Evolutionary conservation across 768 basidiomycete species (phyloP).

Genomic region (Tulasnella sp.): DNA sequence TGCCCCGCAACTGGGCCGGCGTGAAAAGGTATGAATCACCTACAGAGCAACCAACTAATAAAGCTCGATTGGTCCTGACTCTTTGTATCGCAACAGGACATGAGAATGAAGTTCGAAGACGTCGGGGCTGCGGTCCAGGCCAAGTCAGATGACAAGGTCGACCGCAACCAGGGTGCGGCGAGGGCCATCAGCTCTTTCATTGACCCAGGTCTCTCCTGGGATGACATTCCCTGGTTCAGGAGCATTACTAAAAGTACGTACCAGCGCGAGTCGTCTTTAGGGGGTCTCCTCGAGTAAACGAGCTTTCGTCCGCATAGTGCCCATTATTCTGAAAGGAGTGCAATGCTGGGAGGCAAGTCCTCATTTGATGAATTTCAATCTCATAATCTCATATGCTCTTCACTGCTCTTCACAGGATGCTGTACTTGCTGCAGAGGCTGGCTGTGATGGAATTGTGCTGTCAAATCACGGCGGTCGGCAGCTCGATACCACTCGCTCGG

Average conservation of each 20-base stretch:
- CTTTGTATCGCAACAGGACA: slow-evolving; percentile 58
- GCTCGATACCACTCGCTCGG: slow-evolving; percentile 80
- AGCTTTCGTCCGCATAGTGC: slow-evolving; percentile 59
- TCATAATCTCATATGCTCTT: slow-evolving; percentile 12
- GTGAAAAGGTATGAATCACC: slow-evolving; percentile 65
- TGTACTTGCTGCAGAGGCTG: slow-evolving; percentile 76
- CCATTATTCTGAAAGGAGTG: slow-evolving; percentile 87
- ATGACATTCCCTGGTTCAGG: slow-evolving; percentile 75
- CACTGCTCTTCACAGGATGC: slow-evolving; percentile 63
- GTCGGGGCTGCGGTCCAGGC: slow-evolving; percentile 60
- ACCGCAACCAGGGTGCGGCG: slow-evolving; percentile 89
- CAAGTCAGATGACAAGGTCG: slow-evolving; percentile 56
- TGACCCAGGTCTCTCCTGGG: slow-evolving; percentile 87
- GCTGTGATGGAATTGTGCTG: slow-evolving; percentile 76
- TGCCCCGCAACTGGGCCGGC: slow-evolving; percentile 91
- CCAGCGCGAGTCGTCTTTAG: background rate
- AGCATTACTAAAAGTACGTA: slow-evolving; percentile 67
- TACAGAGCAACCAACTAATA: background rate
- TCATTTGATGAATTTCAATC: background rate
- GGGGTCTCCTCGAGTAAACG: slow-evolving; percentile 26
- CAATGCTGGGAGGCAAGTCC: slow-evolving; percentile 72
- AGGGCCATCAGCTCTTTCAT: slow-evolving; percentile 96
- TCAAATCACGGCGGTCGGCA: slow-evolving; percentile 85
- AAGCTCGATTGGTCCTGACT: background rate
- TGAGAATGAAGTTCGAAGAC: slow-evolving; percentile 94